These are phyloP conservation scores for Oldenlandia corymbosa DNA, from an alignment of 257 asterid genomes.

Conservation along the genomic window DNA sequence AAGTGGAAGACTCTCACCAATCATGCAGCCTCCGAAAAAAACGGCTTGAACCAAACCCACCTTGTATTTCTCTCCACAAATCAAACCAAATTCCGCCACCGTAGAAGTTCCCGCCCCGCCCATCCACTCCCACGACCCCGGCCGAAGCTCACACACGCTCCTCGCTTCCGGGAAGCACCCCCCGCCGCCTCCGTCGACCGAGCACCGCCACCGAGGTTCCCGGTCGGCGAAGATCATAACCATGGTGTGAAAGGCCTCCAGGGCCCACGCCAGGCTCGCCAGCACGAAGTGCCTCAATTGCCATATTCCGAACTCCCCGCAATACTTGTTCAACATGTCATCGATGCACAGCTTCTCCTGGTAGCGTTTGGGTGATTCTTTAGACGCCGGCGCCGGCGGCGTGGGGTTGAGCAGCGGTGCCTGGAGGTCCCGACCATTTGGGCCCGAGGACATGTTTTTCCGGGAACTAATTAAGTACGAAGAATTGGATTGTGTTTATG, in stretches of 20 bases:
- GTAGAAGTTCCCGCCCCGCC: slow-evolving; percentile 60
- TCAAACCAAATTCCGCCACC: slow-evolving; percentile 68
- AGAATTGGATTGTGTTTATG: too few species aligned
- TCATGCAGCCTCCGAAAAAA: slow-evolving; percentile 83
- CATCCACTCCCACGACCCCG: slow-evolving; percentile 75
- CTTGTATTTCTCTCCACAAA: slow-evolving; percentile 71
- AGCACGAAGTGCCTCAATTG: slow-evolving; percentile 66
- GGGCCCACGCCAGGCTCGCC: slow-evolving; percentile 77
- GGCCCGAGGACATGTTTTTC: slow-evolving; percentile 16
- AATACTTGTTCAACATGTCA: slow-evolving; percentile 53
- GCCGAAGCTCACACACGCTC: slow-evolving; percentile 51
- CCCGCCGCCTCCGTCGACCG: slow-evolving; percentile 13
- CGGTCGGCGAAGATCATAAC: slow-evolving; percentile 85
- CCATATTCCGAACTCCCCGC: slow-evolving; percentile 91
- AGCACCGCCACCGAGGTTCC: slow-evolving; percentile 64
- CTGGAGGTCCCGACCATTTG: slow-evolving; percentile 20
- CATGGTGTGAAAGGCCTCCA: slow-evolving; percentile 83
- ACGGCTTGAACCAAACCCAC: slow-evolving; percentile 78
- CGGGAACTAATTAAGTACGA: too few species aligned
- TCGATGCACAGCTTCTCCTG: slow-evolving; percentile 49
- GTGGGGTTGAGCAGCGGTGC: slow-evolving; percentile 30
- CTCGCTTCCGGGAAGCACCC: slow-evolving; percentile 25
- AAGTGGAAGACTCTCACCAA: slow-evolving; percentile 47
- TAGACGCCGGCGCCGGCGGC: not conserved
- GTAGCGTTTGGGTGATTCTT: not conserved